phyloP scores from a whole-genome alignment of 2,329 filamentous ascomycete species.

The Aspergillus transmontanensis region DNA sequence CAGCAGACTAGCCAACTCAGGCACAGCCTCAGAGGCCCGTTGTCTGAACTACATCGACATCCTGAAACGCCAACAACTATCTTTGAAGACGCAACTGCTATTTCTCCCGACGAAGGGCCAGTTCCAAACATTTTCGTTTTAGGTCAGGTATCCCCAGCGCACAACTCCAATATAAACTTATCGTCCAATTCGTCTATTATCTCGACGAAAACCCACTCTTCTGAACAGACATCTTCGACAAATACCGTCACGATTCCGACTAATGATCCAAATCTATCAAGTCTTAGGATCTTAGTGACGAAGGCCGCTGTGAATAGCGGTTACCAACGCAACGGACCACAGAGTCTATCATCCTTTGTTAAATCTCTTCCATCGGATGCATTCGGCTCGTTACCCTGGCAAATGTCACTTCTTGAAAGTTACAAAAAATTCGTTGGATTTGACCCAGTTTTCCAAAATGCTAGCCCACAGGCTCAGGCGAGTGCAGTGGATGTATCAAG shows the following conservation, averaged over 20 bases:
- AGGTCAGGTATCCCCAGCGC: conserved; percentile 63
- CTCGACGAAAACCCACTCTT: conserved; percentile 74
- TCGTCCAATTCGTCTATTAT: conserved; percentile 78
- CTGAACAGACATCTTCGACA: conserved; percentile 50
- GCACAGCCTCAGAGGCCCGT: conserved; percentile 28
- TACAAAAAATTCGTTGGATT: conserved; percentile 79
- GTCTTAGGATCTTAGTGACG: conserved; percentile 76
- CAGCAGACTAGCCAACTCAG: conserved; percentile 53
- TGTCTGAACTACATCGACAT: conserved; percentile 32
- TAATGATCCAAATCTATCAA: conserved; percentile 76
- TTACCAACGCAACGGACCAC: conserved; percentile 64
- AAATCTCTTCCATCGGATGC: conserved; percentile 73
- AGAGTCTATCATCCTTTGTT: conserved; percentile 72
- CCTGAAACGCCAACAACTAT: conserved; percentile 94
- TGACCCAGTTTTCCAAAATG: conserved; percentile 66
- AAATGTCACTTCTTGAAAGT: conserved; percentile 70
- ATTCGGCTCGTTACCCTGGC: conserved; percentile 73
- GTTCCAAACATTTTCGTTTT: conserved; percentile 88
- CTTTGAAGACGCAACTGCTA: conserved; percentile 87
- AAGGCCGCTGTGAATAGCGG: conserved; percentile 86
- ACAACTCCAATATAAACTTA: conserved; percentile 58
- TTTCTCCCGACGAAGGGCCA: conserved; percentile 76
- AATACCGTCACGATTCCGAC: conserved; percentile 46
- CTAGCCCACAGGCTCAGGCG: conserved; percentile 37
- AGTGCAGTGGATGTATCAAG: conserved; percentile 74